Percentiles rank a stretch among this genome's conserved stretches.
Conservation (phyloP, 2,329 filamentous ascomycete genomes). For the Stagonosporopsis vannaccii region DNA sequence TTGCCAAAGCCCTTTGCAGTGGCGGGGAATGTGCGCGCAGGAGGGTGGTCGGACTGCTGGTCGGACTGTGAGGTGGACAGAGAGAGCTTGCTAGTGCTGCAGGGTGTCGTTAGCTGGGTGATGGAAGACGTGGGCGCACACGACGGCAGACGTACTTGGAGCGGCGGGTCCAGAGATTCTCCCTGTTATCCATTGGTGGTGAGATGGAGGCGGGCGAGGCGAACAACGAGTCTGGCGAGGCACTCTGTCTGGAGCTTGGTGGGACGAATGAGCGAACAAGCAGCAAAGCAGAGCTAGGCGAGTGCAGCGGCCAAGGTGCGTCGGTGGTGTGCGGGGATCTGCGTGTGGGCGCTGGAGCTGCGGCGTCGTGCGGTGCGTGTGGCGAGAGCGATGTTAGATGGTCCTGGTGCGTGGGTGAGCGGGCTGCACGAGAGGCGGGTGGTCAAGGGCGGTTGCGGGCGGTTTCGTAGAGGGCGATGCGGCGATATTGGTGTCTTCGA, state of each 20-base stretch:
- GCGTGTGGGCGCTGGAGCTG: conserved; percentile 2
- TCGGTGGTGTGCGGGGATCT: conserved; percentile 22
- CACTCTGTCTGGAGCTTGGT: conserved; percentile 41
- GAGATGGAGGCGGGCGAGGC: conserved; percentile 17
- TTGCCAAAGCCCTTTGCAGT: conserved; percentile 79
- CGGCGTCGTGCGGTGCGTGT: not conserved
- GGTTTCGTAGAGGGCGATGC: conserved; percentile 27
- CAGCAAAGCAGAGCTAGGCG: conserved; percentile 29
- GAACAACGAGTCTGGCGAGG: conserved; percentile 11
- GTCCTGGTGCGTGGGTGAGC: not conserved
- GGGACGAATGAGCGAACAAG: conserved; percentile 48
- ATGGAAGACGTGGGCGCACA: conserved; percentile 24
- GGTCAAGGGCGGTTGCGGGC: conserved; percentile 29
- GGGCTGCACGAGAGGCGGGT: conserved; percentile 13
- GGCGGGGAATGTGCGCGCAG: conserved; percentile 69
- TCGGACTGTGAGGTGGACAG: conserved; percentile 75
- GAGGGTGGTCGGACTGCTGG: conserved; percentile 59
- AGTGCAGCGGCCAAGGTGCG: conserved; percentile 19
- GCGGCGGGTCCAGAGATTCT: conserved; percentile 76
- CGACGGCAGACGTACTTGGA: conserved; percentile 69
- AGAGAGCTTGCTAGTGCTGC: conserved; percentile 87
- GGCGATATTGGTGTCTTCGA: conserved; percentile 29
- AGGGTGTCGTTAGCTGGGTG: conserved; percentile 39
- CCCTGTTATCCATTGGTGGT: conserved; percentile 52
- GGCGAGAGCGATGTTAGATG: conserved; percentile 12